Conservation (phyloP, 106 monocot genomes). For the Posidonia australis region DNA sequence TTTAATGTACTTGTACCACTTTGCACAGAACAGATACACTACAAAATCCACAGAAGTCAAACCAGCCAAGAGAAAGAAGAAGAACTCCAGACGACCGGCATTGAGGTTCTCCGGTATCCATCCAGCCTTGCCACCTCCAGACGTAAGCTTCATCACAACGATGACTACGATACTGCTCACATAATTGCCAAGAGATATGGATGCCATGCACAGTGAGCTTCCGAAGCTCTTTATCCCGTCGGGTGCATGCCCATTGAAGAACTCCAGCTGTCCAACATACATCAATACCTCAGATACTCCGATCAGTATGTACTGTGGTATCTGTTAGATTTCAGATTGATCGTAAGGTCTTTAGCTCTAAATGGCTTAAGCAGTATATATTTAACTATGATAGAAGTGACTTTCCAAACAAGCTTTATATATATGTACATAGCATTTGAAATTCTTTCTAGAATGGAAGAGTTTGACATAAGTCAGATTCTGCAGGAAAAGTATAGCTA, state of each 20-base stretch:
- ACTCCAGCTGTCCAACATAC: constrained; percentile 74
- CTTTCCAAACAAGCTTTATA: no score
- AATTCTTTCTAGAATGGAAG: no score
- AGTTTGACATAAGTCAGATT: no score
- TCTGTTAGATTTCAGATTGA: no score
- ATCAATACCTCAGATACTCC: constrained; percentile 75
- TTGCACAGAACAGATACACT: constrained; percentile 38
- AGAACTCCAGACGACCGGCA: constrained; percentile 49
- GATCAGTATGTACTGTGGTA: constrained; percentile 51
- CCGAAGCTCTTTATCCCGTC: constrained; percentile 73
- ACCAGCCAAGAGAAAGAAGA: constrained; percentile 66
- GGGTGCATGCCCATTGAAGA: constrained; percentile 64
- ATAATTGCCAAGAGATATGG: constrained; percentile 60
- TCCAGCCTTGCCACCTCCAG: constrained; percentile 17
- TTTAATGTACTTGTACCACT: constrained; percentile 48
- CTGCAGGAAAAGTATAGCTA: no score
- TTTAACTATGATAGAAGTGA: no score
- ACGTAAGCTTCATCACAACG: no score
- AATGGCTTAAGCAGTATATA: no score
- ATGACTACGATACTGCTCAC: constrained; percentile 50
- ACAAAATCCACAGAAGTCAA: constrained; percentile 33
- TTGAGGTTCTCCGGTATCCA: constrained; percentile 80
- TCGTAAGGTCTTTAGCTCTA: no score
- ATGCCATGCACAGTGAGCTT: constrained; percentile 57
- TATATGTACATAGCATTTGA: no score